Conservation (phyloP, 768 basidiomycete species). For the Calocybe gangraenosa region DNA sequence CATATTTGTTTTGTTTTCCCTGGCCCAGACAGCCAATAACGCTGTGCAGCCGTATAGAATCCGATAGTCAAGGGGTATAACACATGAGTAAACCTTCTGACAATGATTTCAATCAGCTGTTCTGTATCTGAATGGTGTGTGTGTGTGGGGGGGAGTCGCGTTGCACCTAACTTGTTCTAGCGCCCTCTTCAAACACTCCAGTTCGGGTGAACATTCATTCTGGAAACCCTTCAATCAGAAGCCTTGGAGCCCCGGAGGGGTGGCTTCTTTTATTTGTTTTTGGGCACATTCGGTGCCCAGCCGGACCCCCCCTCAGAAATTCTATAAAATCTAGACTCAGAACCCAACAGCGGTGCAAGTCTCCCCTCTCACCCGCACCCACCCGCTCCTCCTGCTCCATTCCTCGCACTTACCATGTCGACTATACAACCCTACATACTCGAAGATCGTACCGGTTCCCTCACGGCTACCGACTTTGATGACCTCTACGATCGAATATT, state of each 20-base stretch:
- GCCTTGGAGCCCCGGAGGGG: not conserved
- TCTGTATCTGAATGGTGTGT: too few species aligned
- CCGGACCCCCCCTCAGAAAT: not conserved
- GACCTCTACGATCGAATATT: slow-evolving; percentile 77
- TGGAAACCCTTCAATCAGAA: slow-evolving; percentile 5
- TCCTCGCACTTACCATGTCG: not conserved
- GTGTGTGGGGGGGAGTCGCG: too few species aligned
- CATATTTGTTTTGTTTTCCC: too few species aligned
- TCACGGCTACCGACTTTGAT: slow-evolving; percentile 59
- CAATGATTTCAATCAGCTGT: too few species aligned
- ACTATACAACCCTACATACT: slow-evolving; percentile 1
- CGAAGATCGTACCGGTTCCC: slow-evolving; percentile 4
- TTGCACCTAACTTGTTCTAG: too few species aligned
- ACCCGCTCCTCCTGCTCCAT: not conserved
- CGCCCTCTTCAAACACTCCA: not conserved
- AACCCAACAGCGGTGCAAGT: not conserved
- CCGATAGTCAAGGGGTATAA: too few species aligned
- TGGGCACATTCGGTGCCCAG: slow-evolving; percentile 2
- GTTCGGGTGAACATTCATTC: not conserved
- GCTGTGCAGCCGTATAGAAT: too few species aligned
- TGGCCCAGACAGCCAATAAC: too few species aligned
- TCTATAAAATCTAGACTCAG: not conserved
- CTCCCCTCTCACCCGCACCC: not conserved
- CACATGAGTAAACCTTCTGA: too few species aligned
- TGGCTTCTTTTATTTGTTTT: slow-evolving; percentile 5